Base-by-base conservation (phyloP, 208 protist species). In the Crithidia bombi region DNA sequence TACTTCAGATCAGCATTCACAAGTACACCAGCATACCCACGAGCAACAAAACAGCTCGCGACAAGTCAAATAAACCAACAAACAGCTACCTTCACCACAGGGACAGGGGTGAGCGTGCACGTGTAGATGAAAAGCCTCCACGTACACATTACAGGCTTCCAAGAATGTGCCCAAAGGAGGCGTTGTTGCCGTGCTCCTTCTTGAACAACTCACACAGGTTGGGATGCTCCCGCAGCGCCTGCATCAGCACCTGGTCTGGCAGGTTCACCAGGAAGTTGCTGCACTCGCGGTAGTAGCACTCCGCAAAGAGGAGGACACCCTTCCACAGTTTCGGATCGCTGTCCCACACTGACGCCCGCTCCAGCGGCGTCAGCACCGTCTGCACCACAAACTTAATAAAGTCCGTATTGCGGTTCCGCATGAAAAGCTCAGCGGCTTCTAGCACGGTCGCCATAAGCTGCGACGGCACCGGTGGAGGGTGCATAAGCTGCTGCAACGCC, bases 361-460 rank as follows among this genome's bases (percentile, higher is more conserved):
- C 83, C 9, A 94, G 75, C 26, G 89, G 86, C 19, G 77, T 50
- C 6, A 94, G 71, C 0, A 92, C 81, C 0, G 72, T 73, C 35
- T 83, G 73, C 63, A 87, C 76, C 23, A 89, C 78, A 55, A 89
- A 84, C 11, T 62, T 76, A 21, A 90, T 44, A 52, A 92, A 87
- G 4, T 87, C 81, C 6, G 50, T 56, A 49, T 77, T 65, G 35
- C 63, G 75, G 63, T 44, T 77, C 52, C 54, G 67, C 50, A 75
- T 63, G 64, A 69, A 81, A 25, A 66, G 54, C 46, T 58, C 69
- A 38, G 70, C 73, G 0, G 83, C 82, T 21, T 86, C 59, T 41
- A 91, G 74, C n/a, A 90, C 72, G 7, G 89, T 94, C 21, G 76
- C 76, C 84, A 94, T 91, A 33, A 94, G 75, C 72, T 94, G 89